A percentile compares a stretch with the other conserved stretches of the same genome.
phyloP scores from a whole-genome alignment of 2,329 filamentous ascomycete species.

The Graphium sp. region DNA sequence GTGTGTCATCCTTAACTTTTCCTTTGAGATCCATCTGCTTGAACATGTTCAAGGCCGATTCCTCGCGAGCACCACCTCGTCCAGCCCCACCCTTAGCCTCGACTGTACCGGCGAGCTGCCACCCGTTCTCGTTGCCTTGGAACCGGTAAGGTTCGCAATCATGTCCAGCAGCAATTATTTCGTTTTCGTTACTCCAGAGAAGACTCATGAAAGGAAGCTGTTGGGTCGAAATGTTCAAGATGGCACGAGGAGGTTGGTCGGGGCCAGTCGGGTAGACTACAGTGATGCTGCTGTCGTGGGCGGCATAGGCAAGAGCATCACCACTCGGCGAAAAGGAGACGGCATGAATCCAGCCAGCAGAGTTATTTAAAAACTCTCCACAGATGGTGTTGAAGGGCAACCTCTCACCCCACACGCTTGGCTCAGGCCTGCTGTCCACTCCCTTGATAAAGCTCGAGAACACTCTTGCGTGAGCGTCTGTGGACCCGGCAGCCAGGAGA shows the following conservation, averaged over 20 bases:
- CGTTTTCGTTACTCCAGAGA: constrained; percentile 79
- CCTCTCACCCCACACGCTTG: constrained; percentile 84
- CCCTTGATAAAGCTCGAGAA: constrained; percentile 96
- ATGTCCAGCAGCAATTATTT: constrained; percentile 91
- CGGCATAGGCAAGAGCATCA: constrained; percentile 81
- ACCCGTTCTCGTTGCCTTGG: constrained; percentile 59
- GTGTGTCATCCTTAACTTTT: constrained; percentile 78
- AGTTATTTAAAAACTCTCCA: constrained; percentile 90
- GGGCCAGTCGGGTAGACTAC: constrained; percentile 87
- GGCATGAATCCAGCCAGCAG: constrained; percentile 90
- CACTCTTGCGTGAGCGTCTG: constrained; percentile 88
- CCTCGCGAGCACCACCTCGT: constrained; percentile 52
- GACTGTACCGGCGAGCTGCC: constrained; percentile 68
- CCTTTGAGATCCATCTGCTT: constrained; percentile 97
- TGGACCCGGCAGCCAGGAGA: constrained; percentile 85
- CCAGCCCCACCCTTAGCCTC: constrained; percentile 55
- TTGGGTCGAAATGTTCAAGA: constrained; percentile 79
- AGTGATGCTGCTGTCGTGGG: constrained; percentile 92
- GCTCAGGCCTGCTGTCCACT: constrained; percentile 69
- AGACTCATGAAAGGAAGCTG: constrained; percentile 83
- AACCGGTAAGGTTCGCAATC: constrained; percentile 84
- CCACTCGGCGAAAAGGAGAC: constrained; percentile 87
- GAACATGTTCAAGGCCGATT: constrained; percentile 96
- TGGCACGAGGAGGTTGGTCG: constrained; percentile 78
- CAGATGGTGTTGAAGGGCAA: constrained; percentile 97